These are phyloP conservation scores for Metroxylon sagu DNA, from an alignment of 176 grass and related monocot genomes.

Conservation along the genomic window DNA sequence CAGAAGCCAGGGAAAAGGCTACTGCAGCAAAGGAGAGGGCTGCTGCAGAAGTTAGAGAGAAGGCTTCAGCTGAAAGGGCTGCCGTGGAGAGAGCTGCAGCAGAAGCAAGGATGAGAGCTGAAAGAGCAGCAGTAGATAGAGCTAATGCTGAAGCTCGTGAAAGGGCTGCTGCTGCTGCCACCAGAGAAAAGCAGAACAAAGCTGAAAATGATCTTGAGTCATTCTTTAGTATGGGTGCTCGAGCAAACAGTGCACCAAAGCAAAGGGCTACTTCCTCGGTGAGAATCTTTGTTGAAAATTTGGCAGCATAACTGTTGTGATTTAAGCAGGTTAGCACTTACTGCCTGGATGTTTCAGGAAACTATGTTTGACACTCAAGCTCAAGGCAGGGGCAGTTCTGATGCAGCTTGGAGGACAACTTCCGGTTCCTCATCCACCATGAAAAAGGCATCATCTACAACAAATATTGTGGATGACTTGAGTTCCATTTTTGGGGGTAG, in stretches of 20 bases:
- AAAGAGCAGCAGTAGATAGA: constrained; percentile 12
- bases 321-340: background rate
- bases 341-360: constrained; percentile 49
- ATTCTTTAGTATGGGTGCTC: constrained; percentile 67
- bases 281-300: constrained; percentile 28
- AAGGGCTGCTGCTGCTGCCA: constrained; percentile 26
- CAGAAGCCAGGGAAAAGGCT: constrained; percentile 32
- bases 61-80: constrained; percentile 32
- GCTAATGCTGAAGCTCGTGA: background rate
- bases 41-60: constrained; percentile 16
- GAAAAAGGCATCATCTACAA: constrained; percentile 63
- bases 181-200: constrained; percentile 57
- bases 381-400: constrained; percentile 49
- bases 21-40: constrained; percentile 19
- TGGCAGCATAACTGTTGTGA: background rate
- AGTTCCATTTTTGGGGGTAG: constrained; percentile 96
- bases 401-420: constrained; percentile 36
- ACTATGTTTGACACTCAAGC: constrained; percentile 58
- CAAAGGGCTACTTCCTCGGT: constrained; percentile 56
- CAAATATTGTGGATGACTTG: constrained; percentile 89
- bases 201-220: constrained; percentile 87
- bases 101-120: constrained; percentile 16
- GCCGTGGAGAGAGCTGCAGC: constrained; percentile 20
- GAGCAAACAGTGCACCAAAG: constrained; percentile 74
- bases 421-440: constrained; percentile 46